Percentiles rank a stretch among this genome's conserved stretches.
Evolutionary conservation across 257 asterid genomes (phyloP).

Genomic region (Lycium barbarum): DNA sequence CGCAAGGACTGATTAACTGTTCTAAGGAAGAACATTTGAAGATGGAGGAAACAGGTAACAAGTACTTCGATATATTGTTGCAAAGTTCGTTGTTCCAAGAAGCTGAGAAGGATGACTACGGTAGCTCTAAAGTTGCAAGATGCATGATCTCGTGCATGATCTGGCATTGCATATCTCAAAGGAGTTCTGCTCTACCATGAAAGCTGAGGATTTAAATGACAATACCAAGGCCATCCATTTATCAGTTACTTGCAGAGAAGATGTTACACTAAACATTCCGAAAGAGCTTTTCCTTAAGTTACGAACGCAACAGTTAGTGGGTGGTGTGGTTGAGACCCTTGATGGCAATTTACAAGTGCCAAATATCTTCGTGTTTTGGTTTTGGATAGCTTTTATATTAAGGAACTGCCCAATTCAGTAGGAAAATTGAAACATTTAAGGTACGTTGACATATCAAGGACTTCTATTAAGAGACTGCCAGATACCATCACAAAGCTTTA

Average conservation of each 20-base stretch:
- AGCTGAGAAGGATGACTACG: background rate
- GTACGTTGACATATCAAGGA: slow-evolving; percentile 14
- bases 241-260: background rate
- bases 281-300: background rate
- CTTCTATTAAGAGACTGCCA: slow-evolving; percentile 15
- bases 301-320: slow-evolving; percentile 14
- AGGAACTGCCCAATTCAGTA: slow-evolving; percentile 23
- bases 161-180: slow-evolving; percentile 25
- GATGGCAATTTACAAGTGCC: background rate
- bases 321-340: no score
- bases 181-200: slow-evolving; percentile 14
- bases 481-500: slow-evolving; percentile 29
- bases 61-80: slow-evolving; percentile 3
- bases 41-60: slow-evolving; percentile 25
- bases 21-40: background rate
- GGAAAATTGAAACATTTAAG: slow-evolving; percentile 31
- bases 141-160: slow-evolving; percentile 32
- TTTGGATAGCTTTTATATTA: background rate
- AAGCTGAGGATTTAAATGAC: background rate
- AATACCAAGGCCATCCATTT: background rate
- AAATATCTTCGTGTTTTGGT: slow-evolving; percentile 22
- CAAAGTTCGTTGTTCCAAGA: slow-evolving; percentile 26
- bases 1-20: slow-evolving; percentile 26
- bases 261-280: background rate
- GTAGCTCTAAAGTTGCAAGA: slow-evolving; percentile 20